Percentiles rank a stretch among this genome's conserved stretches.
These are phyloP conservation scores for Suhomyces yuchorum DNA, from an alignment of 1,139 yeast species.

Conservation along the genomic window DNA sequence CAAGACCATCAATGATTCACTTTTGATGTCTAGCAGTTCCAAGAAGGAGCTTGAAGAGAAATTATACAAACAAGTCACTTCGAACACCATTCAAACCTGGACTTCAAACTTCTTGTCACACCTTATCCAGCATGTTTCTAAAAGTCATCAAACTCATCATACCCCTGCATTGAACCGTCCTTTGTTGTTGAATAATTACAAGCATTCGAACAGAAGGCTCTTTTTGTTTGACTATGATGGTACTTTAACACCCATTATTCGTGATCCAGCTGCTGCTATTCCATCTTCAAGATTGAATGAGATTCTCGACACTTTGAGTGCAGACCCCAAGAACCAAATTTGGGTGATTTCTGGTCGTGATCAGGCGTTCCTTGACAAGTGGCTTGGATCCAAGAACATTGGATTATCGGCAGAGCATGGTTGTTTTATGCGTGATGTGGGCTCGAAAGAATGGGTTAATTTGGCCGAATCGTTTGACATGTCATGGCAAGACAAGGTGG, in stretches of 20 bases:
- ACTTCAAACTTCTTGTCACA: constrained; percentile 61
- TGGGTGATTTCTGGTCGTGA: constrained; percentile 98
- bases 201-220: constrained; percentile 64
- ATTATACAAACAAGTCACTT: constrained; percentile 64
- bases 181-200: constrained; percentile 58
- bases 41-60: constrained; percentile 48
- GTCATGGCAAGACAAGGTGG: constrained; percentile 90
- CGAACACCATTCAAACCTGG: constrained; percentile 83
- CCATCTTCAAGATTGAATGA: constrained; percentile 75
- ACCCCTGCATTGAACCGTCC: constrained; percentile 90
- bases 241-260: constrained; percentile 91
- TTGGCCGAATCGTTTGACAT: constrained; percentile 82
- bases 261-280: constrained; percentile 97
- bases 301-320: constrained; percentile 60
- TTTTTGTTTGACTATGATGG: constrained; percentile 97
- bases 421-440: constrained; percentile 80
- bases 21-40: constrained; percentile 49
- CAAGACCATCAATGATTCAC: constrained; percentile 71
- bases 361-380: constrained; percentile 81
- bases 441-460: constrained; percentile 71
- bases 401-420: constrained; percentile 98
- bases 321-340: constrained; percentile 80
- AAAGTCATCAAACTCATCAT: constrained; percentile 50
- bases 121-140: constrained; percentile 52
- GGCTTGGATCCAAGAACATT: constrained; percentile 74